These are phyloP conservation scores for Petunia hybrid DNA, from an alignment of 305 asterid species.

Conservation along the genomic window DNA sequence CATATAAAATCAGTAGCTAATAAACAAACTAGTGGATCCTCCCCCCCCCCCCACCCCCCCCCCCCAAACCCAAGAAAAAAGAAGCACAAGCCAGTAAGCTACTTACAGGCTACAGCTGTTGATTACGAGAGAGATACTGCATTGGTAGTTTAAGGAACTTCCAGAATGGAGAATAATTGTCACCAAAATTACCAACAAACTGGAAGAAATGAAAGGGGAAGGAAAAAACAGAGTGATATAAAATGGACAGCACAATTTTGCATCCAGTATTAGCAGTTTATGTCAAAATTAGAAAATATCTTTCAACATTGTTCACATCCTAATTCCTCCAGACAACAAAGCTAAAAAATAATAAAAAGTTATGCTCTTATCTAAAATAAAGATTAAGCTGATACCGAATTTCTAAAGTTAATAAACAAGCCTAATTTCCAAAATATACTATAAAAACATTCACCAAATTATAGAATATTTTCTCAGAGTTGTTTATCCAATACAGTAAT, in stretches of 20 bases:
- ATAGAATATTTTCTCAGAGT: constrained; percentile 17
- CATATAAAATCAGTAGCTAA: constrained; percentile 15
- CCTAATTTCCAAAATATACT: neutral
- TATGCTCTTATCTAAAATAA: neutral
- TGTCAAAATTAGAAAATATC: neutral
- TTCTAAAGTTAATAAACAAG: neutral
- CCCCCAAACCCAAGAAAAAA: neutral
- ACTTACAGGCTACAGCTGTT: constrained; percentile 6
- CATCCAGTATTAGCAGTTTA: neutral
- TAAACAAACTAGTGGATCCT: neutral
- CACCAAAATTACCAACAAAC: constrained; percentile 2
- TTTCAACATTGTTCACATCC: constrained; percentile 14
- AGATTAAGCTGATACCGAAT: neutral
- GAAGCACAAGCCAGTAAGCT: constrained; percentile 9
- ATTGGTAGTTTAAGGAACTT: neutral
- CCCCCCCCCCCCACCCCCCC: neutral
- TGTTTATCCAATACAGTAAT: constrained; percentile 20
- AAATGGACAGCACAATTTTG: constrained; percentile 18
- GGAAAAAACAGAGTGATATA: neutral
- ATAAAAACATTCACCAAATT: constrained; percentile 15
- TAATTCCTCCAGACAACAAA: neutral
- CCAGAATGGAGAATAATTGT: neutral
- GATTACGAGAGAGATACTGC: constrained; percentile 4
- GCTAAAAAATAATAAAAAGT: neutral
- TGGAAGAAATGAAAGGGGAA: neutral